A percentile compares a stretch with the other conserved stretches of the same genome.
These are phyloP conservation scores for Pyronema domesticum DNA, from an alignment of 495 filamentous ascomycete genomes.

Conservation along the genomic window DNA sequence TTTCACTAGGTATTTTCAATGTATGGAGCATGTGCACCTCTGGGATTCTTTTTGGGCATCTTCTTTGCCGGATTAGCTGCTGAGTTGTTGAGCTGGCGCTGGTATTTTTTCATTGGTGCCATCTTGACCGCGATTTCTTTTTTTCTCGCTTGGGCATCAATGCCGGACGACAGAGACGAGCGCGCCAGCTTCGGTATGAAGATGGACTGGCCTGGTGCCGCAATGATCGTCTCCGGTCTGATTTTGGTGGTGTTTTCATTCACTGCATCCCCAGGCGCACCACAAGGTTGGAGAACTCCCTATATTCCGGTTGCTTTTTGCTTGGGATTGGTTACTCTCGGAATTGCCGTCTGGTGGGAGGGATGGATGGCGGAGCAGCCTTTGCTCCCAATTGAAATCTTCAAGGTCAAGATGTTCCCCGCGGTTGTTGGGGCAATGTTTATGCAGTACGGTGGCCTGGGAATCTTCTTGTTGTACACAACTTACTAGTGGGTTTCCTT, in stretches of 20 bases:
- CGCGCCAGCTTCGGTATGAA: constrained; percentile 29
- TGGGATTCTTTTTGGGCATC: constrained; percentile 71
- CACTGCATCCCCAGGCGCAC: constrained; percentile 54
- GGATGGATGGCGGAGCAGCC: constrained; percentile 56
- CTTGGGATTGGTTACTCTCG: constrained; percentile 39
- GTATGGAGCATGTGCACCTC: constrained; percentile 57
- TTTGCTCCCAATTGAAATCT: constrained; percentile 56
- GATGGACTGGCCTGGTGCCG: constrained; percentile 57
- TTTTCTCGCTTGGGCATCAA: constrained; percentile 41
- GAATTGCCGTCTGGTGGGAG: constrained; percentile 50
- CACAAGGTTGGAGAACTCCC: constrained; percentile 51
- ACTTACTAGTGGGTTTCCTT: constrained; percentile 50
- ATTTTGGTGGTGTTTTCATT: constrained; percentile 63
- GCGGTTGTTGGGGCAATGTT: constrained; percentile 50
- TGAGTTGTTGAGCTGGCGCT: constrained; percentile 48
- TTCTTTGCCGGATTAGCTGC: constrained; percentile 58
- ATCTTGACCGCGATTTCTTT: constrained; percentile 31
- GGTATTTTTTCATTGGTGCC: constrained; percentile 67
- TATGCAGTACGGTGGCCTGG: constrained; percentile 57
- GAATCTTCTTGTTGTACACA: constrained; percentile 60
- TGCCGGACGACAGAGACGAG: constrained; percentile 46
- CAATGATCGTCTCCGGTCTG: constrained; percentile 45
- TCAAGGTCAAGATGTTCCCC: constrained; percentile 53
- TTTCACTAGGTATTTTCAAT: constrained; percentile 43
- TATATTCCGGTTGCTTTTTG: constrained; percentile 49